Evolutionary conservation across 2,329 filamentous ascomycete species (phyloP).

Genomic region (Ophiostoma pallidulum): DNA sequence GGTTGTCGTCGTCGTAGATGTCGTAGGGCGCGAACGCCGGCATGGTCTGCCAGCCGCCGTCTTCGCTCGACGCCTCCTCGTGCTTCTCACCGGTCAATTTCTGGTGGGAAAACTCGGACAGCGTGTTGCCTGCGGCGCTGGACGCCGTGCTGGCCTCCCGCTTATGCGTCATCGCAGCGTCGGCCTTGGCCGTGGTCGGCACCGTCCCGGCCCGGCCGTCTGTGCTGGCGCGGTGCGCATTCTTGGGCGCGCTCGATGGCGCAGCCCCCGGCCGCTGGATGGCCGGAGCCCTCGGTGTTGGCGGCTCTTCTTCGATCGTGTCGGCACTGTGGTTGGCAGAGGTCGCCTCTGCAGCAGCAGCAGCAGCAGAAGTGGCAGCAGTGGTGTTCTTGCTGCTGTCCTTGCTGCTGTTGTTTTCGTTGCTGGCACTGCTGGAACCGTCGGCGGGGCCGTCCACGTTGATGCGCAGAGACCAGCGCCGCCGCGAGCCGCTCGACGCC

Average conservation of each 20-base stretch:
- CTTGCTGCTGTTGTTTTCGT: too few species aligned
- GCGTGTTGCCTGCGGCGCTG: slow-evolving; percentile 26
- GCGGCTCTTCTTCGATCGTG: slow-evolving; percentile 17
- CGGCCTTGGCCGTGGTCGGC: slow-evolving; percentile 14
- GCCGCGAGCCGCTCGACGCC: slow-evolving; percentile 14
- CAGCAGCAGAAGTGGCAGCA: too few species aligned
- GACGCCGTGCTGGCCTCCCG: slow-evolving; percentile 32
- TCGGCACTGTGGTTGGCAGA: slow-evolving; percentile 15
- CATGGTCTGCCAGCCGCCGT: slow-evolving; percentile 87
- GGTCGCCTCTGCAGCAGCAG: background rate
- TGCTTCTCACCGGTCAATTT: slow-evolving; percentile 52
- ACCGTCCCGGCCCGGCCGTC: background rate
- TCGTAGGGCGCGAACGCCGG: slow-evolving; percentile 87
- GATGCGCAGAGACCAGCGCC: slow-evolving; percentile 8
- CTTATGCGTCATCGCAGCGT: slow-evolving; percentile 23
- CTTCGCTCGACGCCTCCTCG: slow-evolving; percentile 46
- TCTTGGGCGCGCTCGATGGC: background rate
- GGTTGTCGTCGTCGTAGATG: slow-evolving; percentile 91
- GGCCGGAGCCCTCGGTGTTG: slow-evolving; percentile 20
- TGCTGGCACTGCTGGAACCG: background rate
- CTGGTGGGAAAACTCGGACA: slow-evolving; percentile 91
- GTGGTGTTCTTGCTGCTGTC: too few species aligned
- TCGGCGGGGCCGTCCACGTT: slow-evolving; percentile 1
- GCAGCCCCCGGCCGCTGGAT: slow-evolving; percentile 11
- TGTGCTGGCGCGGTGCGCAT: background rate